A percentile compares a stretch with the other conserved stretches of the same genome.
These are phyloP conservation scores for Citropsis articulata DNA, from an alignment of 345 rosid genomes.

Conservation along the genomic window DNA sequence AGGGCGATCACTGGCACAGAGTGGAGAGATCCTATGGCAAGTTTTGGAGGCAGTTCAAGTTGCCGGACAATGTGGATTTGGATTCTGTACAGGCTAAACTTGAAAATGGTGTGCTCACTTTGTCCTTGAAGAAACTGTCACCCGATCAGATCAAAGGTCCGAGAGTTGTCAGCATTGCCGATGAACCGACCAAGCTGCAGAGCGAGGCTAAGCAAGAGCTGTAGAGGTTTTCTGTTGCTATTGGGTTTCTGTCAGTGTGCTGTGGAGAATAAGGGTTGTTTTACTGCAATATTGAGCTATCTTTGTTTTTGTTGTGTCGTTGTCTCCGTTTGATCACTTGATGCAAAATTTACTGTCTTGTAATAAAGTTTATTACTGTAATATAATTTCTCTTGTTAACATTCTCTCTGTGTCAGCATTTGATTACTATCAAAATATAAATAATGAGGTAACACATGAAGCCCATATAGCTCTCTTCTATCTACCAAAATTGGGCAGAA, in stretches of 20 bases:
- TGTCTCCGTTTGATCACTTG: no score
- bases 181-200: conserved; percentile 34
- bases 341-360: background rate
- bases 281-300: background rate
- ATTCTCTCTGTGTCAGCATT: background rate
- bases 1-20: conserved; percentile 81
- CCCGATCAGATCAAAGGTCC: conserved; percentile 62
- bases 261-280: background rate
- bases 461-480: background rate
- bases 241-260: background rate
- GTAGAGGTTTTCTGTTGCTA: background rate
- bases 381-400: background rate
- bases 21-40: conserved; percentile 72
- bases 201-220: conserved; percentile 50
- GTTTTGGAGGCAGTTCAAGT: conserved; percentile 76
- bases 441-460: background rate
- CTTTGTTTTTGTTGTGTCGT: background rate
- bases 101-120: conserved; percentile 64
- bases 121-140: conserved; percentile 55
- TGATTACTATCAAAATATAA: background rate
- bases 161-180: conserved; percentile 47
- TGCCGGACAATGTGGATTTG: conserved; percentile 74
- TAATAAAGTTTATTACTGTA: background rate
- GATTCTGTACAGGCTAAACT: conserved; percentile 65
- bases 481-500: background rate